Evolutionary conservation across 108 stramenopile genomes (phyloP), one percentile per base, ranked within the genome.

Genomic region (Asterionellopsis glacialis): DNA sequence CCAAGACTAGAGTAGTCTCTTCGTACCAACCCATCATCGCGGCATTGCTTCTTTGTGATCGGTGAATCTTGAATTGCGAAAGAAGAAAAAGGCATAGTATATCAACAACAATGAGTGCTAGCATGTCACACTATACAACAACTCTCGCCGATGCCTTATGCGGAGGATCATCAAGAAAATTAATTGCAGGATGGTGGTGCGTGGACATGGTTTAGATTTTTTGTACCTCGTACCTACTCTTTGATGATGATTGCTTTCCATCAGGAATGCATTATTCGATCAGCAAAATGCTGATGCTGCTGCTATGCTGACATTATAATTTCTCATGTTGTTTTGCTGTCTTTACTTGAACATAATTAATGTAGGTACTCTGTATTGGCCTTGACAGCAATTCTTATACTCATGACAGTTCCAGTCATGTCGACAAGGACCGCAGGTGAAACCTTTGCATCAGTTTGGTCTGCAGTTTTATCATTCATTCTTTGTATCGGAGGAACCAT

Each of bases 151-250:
- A 77, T 43, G 62, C 70, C 3, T 55, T 89, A 6, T 89, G 91
- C 61, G 85, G 86, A 10, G 91, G 91, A 23, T 85, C 84, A 5
- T 80, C 84, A 22, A 74, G 91, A 28, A 85, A 85, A 62, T 73
- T 93, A 18, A 93, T 93, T 70, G 91, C 91, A n/a, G 91, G 91
- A 51, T 93, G 91, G 91, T 93, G 91, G 91, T 92, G 82, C 50
- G 90, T 77, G 41, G 0, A 24, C 27, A 23, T 58, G 27, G 42
- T 24, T 51, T 26, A 13, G 26, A 24, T 25, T 18, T n/a, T n/a
- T n/a, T n/a, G n/a, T n/a, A n/a, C n/a, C n/a, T n/a, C n/a, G n/a
- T n/a, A n/a, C n/a, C n/a, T n/a, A n/a, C n/a, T n/a, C n/a, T n/a
- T n/a, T n/a, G n/a, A n/a, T n/a, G n/a, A n/a, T n/a, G n/a, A n/a